Evolutionary conservation across 768 basidiomycete genomes (phyloP).

Genomic region (Naganishia friedmannii): DNA sequence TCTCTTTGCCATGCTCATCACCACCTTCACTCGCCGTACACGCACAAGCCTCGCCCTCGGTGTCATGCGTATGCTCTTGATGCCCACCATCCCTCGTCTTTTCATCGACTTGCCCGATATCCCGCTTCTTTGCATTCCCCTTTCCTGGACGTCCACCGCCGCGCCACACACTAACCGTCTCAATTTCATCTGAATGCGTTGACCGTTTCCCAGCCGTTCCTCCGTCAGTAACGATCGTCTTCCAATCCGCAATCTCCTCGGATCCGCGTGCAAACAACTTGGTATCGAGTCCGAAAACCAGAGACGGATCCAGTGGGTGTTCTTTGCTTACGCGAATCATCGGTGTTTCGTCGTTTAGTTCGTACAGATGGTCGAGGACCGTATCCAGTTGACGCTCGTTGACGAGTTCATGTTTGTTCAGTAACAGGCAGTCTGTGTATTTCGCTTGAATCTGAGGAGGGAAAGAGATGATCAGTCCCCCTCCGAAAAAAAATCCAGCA

Average conservation of each 20-base stretch:
- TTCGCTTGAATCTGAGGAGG: constrained; percentile 63
- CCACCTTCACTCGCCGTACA: constrained; percentile 27
- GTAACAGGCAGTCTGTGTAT: constrained; percentile 85
- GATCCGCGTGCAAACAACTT: constrained; percentile 60
- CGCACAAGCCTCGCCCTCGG: constrained; percentile 22
- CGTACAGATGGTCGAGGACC: constrained; percentile 80
- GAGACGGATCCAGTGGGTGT: constrained; percentile 66
- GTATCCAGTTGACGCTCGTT: constrained; percentile 74
- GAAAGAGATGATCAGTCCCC: constrained; percentile 5
- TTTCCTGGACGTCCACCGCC: constrained; percentile 49
- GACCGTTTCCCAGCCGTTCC: neutral
- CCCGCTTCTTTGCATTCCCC: constrained; percentile 30
- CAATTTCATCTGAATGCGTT: constrained; percentile 76
- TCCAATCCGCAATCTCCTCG: constrained; percentile 44
- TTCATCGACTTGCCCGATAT: constrained; percentile 31
- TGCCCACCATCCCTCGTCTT: constrained; percentile 29
- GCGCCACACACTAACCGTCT: constrained; percentile 66
- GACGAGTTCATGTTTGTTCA: constrained; percentile 88
- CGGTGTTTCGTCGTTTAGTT: constrained; percentile 84
- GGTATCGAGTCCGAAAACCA: constrained; percentile 89
- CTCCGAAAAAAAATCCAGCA: too few relatives aligned
- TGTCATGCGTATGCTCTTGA: constrained; percentile 36
- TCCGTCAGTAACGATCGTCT: constrained; percentile 29
- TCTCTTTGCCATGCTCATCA: neutral
- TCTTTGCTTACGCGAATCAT: constrained; percentile 68